Percentiles rank a stretch among this genome's conserved stretches.
phyloP scores from a whole-genome alignment of 192 early-diverging fungal species.

The Umbelopsis ramanniana region DNA sequence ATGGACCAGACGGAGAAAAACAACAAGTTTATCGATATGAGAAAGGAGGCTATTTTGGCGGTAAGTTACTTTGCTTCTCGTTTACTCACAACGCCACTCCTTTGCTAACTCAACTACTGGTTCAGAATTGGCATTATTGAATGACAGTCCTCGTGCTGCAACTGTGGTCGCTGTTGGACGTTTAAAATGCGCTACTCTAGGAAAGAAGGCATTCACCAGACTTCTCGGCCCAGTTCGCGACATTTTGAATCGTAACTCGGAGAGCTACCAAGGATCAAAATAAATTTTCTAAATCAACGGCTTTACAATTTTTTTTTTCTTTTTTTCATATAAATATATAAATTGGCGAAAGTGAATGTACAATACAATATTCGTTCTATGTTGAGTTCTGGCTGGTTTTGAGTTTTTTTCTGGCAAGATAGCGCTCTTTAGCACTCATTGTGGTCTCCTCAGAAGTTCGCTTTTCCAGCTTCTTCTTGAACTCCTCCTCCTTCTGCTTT shows the following conservation, averaged over 20 bases:
- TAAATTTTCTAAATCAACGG: no score
- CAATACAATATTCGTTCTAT: not conserved
- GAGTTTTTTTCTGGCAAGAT: slow-evolving; percentile 55
- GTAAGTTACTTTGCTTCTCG: slow-evolving; percentile 44
- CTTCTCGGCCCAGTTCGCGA: slow-evolving; percentile 95
- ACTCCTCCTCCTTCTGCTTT: slow-evolving; percentile 52
- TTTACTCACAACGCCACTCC: not conserved
- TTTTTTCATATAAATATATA: slow-evolving; percentile 3
- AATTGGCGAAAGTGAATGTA: not conserved
- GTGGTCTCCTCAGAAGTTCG: slow-evolving; percentile 53
- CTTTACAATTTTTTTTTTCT: slow-evolving; percentile 2
- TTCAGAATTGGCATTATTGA: slow-evolving; percentile 88
- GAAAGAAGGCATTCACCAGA: slow-evolving; percentile 95
- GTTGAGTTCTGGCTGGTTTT: slow-evolving; percentile 23
- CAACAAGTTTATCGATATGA: slow-evolving; percentile 73
- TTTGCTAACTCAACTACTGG: not conserved
- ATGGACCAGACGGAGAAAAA: slow-evolving; percentile 77
- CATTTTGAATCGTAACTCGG: slow-evolving; percentile 94
- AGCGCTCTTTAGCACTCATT: slow-evolving; percentile 55
- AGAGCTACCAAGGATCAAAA: slow-evolving; percentile 68
- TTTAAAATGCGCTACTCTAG: slow-evolving; percentile 94
- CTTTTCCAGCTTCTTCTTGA: slow-evolving; percentile 45
- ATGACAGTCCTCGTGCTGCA: slow-evolving; percentile 91
- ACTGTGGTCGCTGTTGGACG: slow-evolving; percentile 86
- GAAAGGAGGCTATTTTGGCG: slow-evolving; percentile 97